Percentiles rank a stretch among this genome's conserved stretches.
These are phyloP conservation scores for Xylariaceae sp. DNA, from an alignment of 2,329 filamentous ascomycete species.

Conservation along the genomic window DNA sequence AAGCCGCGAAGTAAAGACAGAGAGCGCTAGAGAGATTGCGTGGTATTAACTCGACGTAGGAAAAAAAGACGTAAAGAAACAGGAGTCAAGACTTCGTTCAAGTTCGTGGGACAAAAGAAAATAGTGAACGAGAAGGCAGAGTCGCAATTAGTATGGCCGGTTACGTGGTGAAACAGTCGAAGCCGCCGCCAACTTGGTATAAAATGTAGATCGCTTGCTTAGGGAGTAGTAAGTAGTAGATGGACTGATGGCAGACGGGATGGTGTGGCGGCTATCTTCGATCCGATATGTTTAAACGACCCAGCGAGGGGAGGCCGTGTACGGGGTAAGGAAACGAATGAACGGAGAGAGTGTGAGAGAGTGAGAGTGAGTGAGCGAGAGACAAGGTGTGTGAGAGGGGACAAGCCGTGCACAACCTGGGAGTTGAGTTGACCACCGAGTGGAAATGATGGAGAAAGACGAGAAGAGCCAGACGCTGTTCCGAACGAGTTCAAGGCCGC, in stretches of 20 bases:
- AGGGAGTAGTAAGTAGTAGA: no score
- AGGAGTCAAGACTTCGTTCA: neutral
- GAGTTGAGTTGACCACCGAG: neutral
- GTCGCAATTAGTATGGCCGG: conserved; percentile 1
- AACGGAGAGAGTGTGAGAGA: neutral
- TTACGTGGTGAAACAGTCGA: conserved; percentile 2
- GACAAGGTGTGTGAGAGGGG: no score
- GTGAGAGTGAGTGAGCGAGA: neutral
- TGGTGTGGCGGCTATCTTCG: neutral
- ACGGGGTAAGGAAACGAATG: neutral
- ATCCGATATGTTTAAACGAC: neutral
- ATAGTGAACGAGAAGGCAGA: conserved; percentile 17
- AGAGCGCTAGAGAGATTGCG: neutral
- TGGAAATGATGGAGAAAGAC: neutral
- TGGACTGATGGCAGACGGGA: no score
- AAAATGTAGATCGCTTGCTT: neutral
- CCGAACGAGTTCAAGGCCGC: neutral
- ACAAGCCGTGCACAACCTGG: neutral
- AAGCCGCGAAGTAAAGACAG: neutral
- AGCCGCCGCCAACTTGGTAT: neutral
- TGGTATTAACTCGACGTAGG: neutral
- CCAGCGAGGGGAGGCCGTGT: conserved; percentile 1
- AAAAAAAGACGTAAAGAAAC: neutral
- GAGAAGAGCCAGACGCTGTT: neutral
- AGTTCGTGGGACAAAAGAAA: conserved; percentile 3